Evolutionary conservation across 1,284 basidiomycete genomes (phyloP).

Genomic region (Takashimella tepidaria): DNA sequence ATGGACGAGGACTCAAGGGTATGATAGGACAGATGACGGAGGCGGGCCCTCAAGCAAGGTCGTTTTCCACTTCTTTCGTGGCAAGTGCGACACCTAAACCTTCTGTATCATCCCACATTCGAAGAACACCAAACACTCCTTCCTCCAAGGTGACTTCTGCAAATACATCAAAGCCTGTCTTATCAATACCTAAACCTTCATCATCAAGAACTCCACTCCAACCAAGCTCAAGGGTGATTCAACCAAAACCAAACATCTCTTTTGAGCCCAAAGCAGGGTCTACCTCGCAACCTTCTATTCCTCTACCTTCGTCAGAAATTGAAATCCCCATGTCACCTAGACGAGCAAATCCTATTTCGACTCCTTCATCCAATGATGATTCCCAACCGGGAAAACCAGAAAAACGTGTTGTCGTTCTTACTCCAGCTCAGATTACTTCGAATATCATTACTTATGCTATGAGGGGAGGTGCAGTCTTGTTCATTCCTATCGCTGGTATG

Average conservation of each 20-base stretch:
- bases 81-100: neutral
- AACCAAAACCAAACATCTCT: neutral
- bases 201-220: neutral
- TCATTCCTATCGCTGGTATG: conserved; percentile 20
- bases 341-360: neutral
- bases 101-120: neutral
- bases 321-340: neutral
- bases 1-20: neutral
- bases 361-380: neutral
- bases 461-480: conserved; percentile 19
- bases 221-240: too few species aligned
- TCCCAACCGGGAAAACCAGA: neutral
- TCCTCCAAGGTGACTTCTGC: neutral
- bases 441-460: conserved; percentile 15
- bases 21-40: neutral
- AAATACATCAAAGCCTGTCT: neutral
- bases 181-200: neutral
- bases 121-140: neutral
- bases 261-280: conserved; percentile 9
- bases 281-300: conserved; percentile 1
- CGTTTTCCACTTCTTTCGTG: neutral
- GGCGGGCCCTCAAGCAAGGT: neutral
- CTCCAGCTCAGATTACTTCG: neutral
- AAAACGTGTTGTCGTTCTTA: neutral
- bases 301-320: neutral